A percentile compares a stretch with the other conserved stretches of the same genome.
phyloP scores from a whole-genome alignment of 768 basidiomycete genomes.

The Hygrocybe coccinea region DNA sequence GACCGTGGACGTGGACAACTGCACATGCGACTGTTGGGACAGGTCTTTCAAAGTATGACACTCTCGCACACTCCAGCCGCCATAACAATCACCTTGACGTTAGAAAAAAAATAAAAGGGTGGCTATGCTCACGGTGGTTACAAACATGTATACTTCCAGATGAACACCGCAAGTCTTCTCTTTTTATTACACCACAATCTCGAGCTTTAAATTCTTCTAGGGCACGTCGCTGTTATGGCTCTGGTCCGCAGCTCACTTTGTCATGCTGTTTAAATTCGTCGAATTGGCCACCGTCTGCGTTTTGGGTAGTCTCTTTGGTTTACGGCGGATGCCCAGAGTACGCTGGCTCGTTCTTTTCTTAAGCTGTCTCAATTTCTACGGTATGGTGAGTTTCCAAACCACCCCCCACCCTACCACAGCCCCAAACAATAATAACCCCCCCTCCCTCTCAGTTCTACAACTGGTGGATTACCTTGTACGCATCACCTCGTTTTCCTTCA shows the following conservation, averaged over 20 bases:
- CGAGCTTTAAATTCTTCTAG: background rate
- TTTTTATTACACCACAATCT: no score
- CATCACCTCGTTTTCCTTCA: background rate
- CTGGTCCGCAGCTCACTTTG: conserved; percentile 6
- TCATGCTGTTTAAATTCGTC: conserved; percentile 4
- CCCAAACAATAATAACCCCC: background rate
- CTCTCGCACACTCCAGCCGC: background rate
- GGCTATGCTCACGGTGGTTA: conserved; percentile 3
- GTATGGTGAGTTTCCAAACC: background rate
- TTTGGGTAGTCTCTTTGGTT: background rate
- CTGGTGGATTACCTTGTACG: conserved; percentile 7
- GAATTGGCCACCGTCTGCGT: conserved; percentile 2
- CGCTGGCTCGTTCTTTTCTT: conserved; percentile 6
- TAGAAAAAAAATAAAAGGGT: background rate
- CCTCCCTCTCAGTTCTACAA: conserved; percentile 8
- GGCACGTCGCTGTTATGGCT: conserved; percentile 4
- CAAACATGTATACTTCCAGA: conserved; percentile 7
- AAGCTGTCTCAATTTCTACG: conserved; percentile 7
- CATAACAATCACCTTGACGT: background rate
- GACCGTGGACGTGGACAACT: conserved; percentile 5
- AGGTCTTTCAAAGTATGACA: conserved; percentile 3
- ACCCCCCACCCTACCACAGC: background rate
- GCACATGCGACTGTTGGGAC: conserved; percentile 7
- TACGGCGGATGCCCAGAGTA: background rate
- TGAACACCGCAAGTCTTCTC: background rate